Evolutionary conservation across 169 alveolate genomes (phyloP).

Genomic region (Eimeria mitis): DNA sequence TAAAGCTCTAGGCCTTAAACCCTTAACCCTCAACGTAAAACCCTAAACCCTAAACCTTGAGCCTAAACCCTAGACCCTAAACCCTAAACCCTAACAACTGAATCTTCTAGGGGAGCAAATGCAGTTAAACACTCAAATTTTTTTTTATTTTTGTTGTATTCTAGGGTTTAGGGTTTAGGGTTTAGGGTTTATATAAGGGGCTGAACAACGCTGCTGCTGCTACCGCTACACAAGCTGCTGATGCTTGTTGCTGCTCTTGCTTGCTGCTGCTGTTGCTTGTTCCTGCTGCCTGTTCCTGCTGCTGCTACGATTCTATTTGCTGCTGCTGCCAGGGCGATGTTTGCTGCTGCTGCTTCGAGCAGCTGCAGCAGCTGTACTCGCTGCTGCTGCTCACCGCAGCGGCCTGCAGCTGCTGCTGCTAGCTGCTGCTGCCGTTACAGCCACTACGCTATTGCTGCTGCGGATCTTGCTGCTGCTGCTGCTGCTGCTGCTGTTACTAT

Average conservation of each 20-base stretch:
- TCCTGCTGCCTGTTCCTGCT: slow-evolving; percentile 16
- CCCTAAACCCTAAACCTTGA: no score
- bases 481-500: no score
- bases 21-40: background rate
- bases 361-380: slow-evolving; percentile 3
- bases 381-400: background rate
- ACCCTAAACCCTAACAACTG: no score
- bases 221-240: slow-evolving; percentile 5
- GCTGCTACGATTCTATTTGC: no score
- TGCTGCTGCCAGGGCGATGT: background rate
- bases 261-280: slow-evolving; percentile 15
- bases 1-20: background rate
- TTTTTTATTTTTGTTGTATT: no score
- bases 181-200: no score
- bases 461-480: background rate
- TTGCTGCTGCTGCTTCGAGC: slow-evolving; percentile 6
- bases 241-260: background rate
- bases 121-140: no score
- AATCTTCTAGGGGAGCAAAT: no score
- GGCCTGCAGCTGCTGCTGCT: background rate
- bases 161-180: no score
- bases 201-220: no score
- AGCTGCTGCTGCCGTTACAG: background rate
- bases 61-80: no score
- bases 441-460: no score